Evolutionary conservation across 2,329 filamentous ascomycete genomes (phyloP).

Genomic region (Alternaria alternata): DNA sequence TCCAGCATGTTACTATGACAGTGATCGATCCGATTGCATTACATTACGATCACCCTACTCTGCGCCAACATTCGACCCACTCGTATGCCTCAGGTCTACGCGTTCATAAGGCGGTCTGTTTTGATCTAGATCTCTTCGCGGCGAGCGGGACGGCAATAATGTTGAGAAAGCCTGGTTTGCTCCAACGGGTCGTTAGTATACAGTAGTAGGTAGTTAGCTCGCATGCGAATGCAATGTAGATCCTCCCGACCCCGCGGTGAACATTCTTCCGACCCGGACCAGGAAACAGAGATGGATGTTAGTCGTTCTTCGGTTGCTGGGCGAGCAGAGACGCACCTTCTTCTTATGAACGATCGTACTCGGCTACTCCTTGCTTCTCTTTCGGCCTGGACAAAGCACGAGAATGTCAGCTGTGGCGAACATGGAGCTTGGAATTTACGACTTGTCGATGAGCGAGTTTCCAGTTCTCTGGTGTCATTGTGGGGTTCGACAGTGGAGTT

Average conservation of each 20-base stretch:
- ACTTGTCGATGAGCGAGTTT: not conserved
- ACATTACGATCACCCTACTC: not conserved
- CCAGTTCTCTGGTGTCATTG: not conserved
- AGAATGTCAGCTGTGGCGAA: too few species aligned
- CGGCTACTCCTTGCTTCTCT: not conserved
- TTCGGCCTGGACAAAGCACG: too few species aligned
- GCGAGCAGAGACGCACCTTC: not conserved
- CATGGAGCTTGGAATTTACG: not conserved
- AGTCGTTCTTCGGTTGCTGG: not conserved
- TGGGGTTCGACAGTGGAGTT: not conserved
- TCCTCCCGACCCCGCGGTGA: not conserved
- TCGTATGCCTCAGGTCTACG: not conserved
- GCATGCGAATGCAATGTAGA: conserved; percentile 4
- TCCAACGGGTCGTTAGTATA: not conserved
- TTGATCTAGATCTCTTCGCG: not conserved
- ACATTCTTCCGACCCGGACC: conserved; percentile 1
- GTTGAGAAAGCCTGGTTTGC: conserved; percentile 2
- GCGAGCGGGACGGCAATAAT: not conserved
- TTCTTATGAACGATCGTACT: not conserved
- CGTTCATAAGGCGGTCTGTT: not conserved
- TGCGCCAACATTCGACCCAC: not conserved
- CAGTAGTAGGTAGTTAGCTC: conserved; percentile 2
- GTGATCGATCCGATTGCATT: not conserved
- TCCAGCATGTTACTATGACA: not conserved
- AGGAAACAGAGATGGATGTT: not conserved